Percentiles rank a stretch among this genome's conserved stretches.
phyloP scores from a whole-genome alignment of 2,329 filamentous ascomycete genomes.

The Lecanosticta acicola region DNA sequence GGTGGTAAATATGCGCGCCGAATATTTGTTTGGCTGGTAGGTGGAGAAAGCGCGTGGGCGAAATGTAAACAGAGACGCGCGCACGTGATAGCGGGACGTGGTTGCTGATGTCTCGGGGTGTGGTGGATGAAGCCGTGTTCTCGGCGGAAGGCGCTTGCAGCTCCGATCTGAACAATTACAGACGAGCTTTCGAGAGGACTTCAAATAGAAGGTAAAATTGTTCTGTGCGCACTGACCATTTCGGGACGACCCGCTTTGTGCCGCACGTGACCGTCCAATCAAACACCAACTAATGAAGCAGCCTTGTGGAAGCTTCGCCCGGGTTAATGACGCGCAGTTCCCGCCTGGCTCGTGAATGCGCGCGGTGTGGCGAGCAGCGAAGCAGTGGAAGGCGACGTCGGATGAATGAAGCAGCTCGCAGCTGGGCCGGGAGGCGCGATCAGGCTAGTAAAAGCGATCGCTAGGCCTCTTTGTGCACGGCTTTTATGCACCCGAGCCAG shows the following conservation, averaged over 20 bases:
- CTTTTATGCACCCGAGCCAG: not conserved
- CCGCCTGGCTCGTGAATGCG: not conserved
- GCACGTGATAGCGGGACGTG: constrained; percentile 4
- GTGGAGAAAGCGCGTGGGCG: not conserved
- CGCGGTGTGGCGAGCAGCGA: not conserved
- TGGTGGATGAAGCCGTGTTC: constrained; percentile 14
- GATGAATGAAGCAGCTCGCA: not conserved
- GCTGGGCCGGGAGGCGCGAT: constrained; percentile 1
- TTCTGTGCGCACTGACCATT: not conserved
- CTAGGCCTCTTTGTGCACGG: not conserved
- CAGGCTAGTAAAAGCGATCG: constrained; percentile 3
- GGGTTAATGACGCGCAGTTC: constrained; percentile 1
- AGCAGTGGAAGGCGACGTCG: not conserved
- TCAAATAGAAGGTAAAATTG: no score
- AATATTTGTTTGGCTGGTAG: not conserved
- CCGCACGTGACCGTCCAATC: not conserved
- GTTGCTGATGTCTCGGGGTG: constrained; percentile 2
- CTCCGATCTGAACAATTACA: no score
- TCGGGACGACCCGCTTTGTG: not conserved
- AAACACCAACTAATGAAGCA: not conserved
- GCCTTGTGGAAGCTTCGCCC: not conserved
- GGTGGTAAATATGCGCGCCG: not conserved
- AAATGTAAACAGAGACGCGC: constrained; percentile 6
- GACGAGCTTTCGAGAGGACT: no score
- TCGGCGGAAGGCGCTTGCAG: constrained; percentile 8